Evolutionary conservation across 805 yeast genomes (phyloP).

Genomic region (Nakazawaea ishiwadae): DNA sequence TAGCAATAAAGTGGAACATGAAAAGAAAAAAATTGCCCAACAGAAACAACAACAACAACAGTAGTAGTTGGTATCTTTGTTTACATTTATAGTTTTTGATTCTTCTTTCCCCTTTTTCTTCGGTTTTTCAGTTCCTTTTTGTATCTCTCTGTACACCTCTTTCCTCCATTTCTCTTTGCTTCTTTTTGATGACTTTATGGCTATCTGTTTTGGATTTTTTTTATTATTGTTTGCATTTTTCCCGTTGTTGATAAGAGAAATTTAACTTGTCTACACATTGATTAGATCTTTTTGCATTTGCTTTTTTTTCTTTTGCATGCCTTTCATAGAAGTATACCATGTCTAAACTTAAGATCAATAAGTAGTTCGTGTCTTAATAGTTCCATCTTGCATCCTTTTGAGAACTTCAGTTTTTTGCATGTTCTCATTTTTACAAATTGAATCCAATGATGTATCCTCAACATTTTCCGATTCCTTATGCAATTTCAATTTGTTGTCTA

Average conservation of each 20-base stretch:
- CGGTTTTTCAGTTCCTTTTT: too few relatives aligned
- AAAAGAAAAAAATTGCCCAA: slow-evolving; percentile 32
- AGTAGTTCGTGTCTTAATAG: slow-evolving; percentile 5
- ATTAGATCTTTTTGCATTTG: too few relatives aligned
- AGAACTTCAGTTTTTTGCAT: slow-evolving; percentile 3
- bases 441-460: slow-evolving; percentile 1
- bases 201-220: too few relatives aligned
- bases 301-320: too few relatives aligned
- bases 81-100: background rate
- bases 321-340: too few relatives aligned
- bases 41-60: slow-evolving; percentile 16
- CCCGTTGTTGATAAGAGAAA: too few relatives aligned
- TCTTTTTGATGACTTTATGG: too few relatives aligned
- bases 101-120: background rate
- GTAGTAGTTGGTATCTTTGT: background rate
- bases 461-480: background rate
- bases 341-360: too few relatives aligned
- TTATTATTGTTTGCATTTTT: too few relatives aligned
- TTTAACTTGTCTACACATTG: too few relatives aligned
- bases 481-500: slow-evolving; percentile 8
- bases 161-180: too few relatives aligned
- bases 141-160: too few relatives aligned
- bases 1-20: slow-evolving; percentile 66
- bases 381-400: slow-evolving; percentile 9
- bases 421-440: slow-evolving; percentile 1